Evolutionary conservation across 352 stramenopile species (phyloP).

Genomic region (Phytophthora cajani): DNA sequence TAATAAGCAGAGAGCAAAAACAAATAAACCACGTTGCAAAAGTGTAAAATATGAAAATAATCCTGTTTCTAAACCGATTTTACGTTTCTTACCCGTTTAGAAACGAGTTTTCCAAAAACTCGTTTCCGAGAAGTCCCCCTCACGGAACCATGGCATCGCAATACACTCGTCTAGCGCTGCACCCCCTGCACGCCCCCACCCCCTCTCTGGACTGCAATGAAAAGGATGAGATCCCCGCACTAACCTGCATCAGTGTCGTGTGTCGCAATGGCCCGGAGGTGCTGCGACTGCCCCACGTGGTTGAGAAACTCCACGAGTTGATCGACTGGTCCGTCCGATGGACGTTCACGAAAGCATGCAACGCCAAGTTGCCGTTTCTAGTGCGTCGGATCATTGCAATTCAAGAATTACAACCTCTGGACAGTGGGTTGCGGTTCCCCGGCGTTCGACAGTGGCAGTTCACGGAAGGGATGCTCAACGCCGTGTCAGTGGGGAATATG

Average conservation of each 20-base stretch:
- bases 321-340: conserved; percentile 14
- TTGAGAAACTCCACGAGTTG: conserved; percentile 15
- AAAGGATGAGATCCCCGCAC: background rate
- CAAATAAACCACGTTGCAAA: too few relatives aligned
- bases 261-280: conserved; percentile 7
- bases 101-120: too few relatives aligned
- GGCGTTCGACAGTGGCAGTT: conserved; percentile 25
- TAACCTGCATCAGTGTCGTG: conserved; percentile 10
- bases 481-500: conserved; percentile 6
- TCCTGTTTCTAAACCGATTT: too few relatives aligned
- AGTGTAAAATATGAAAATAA: too few relatives aligned
- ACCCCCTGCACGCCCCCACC: too few relatives aligned
- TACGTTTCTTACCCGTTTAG: too few relatives aligned
- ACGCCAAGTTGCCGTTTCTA: conserved; percentile 13
- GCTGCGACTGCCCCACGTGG: conserved; percentile 18
- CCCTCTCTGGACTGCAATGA: too few relatives aligned
- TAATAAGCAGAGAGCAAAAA: too few relatives aligned
- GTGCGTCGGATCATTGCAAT: conserved; percentile 5
- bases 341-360: conserved; percentile 11
- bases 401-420: conserved; percentile 2
- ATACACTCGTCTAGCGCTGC: too few relatives aligned
- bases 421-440: conserved; percentile 2
- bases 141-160: too few relatives aligned
- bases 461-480: conserved; percentile 3
- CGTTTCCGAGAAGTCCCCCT: too few relatives aligned